Conservation (phyloP, 805 yeast species). For the Candida peoriensis region DNA sequence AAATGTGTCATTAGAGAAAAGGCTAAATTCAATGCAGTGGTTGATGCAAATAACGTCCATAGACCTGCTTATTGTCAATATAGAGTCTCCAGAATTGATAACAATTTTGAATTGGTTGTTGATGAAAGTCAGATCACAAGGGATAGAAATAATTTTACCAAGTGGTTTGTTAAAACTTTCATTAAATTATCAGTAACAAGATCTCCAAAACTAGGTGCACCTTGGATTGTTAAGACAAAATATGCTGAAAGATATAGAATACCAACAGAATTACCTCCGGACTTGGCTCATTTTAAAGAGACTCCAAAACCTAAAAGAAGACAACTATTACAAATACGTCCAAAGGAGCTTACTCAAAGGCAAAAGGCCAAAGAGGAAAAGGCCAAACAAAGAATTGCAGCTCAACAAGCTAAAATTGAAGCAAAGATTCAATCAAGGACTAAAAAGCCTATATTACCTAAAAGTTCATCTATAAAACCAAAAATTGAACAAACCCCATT, state of each 20-base stretch:
- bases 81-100: slow-evolving; percentile 54
- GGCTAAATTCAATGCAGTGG: slow-evolving; percentile 61
- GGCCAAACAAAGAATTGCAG: slow-evolving; percentile 1
- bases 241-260: slow-evolving; percentile 69
- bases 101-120: slow-evolving; percentile 58
- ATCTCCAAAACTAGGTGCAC: slow-evolving; percentile 85
- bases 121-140: slow-evolving; percentile 71
- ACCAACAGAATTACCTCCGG: slow-evolving; percentile 52
- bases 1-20: slow-evolving; percentile 71
- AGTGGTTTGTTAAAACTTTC: slow-evolving; percentile 86
- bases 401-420: slow-evolving; percentile 2
- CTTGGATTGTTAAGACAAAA: slow-evolving; percentile 86
- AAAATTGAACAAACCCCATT: slow-evolving; percentile 8
- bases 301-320: slow-evolving; percentile 7
- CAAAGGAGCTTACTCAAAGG: slow-evolving; percentile 10
- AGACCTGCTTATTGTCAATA: slow-evolving; percentile 61
- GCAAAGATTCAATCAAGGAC: background rate
- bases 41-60: slow-evolving; percentile 31
- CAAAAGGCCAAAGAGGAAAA: slow-evolving; percentile 7
- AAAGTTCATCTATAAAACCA: background rate
- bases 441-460: slow-evolving; percentile 2
- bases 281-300: slow-evolving; percentile 32
- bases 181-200: slow-evolving; percentile 61
- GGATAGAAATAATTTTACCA: slow-evolving; percentile 84
- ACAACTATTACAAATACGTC: slow-evolving; percentile 6